A percentile compares a stretch with the other conserved stretches of the same genome.
Conservation (phyloP, 140 eudicot species). For the Stevia rebaudiana region DNA sequence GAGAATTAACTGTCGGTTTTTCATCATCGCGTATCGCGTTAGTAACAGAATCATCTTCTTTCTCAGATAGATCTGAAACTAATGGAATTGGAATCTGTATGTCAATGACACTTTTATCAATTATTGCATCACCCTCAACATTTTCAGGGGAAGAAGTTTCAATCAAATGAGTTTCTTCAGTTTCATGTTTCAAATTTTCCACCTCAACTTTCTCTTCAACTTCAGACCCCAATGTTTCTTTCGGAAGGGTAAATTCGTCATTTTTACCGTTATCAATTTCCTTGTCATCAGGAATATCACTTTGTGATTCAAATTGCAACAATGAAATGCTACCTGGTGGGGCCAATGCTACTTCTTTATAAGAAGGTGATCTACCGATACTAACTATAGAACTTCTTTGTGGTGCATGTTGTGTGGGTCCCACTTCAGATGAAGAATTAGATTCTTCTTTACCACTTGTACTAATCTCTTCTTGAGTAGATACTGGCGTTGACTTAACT, state of each 20-base stretch:
- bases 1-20: slow-evolving; percentile 31
- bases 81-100: slow-evolving; percentile 28
- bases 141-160: slow-evolving; percentile 23
- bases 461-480: slow-evolving; percentile 36
- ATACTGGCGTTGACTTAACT: slow-evolving; percentile 63
- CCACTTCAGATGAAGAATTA: slow-evolving; percentile 36
- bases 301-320: slow-evolving; percentile 43
- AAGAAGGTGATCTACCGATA: slow-evolving; percentile 92
- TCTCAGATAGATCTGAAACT: slow-evolving; percentile 32
- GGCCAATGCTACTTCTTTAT: slow-evolving; percentile 97
- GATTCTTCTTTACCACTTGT: slow-evolving; percentile 41
- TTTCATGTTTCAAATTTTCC: slow-evolving; percentile 32
- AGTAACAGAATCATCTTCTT: slow-evolving; percentile 30
- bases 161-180: slow-evolving; percentile 35
- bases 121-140: slow-evolving; percentile 38
- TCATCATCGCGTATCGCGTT: slow-evolving; percentile 22
- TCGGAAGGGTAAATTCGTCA: slow-evolving; percentile 23
- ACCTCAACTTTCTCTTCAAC: slow-evolving; percentile 36
- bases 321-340: slow-evolving; percentile 84
- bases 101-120: slow-evolving; percentile 33
- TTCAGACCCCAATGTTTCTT: slow-evolving; percentile 17
- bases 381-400: slow-evolving; percentile 71
- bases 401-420: slow-evolving; percentile 34
- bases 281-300: slow-evolving; percentile 41
- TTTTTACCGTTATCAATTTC: slow-evolving; percentile 37